Base-by-base conservation (phyloP, 495 filamentous ascomycete species). In the Penicillium psychrofluorescens region DNA sequence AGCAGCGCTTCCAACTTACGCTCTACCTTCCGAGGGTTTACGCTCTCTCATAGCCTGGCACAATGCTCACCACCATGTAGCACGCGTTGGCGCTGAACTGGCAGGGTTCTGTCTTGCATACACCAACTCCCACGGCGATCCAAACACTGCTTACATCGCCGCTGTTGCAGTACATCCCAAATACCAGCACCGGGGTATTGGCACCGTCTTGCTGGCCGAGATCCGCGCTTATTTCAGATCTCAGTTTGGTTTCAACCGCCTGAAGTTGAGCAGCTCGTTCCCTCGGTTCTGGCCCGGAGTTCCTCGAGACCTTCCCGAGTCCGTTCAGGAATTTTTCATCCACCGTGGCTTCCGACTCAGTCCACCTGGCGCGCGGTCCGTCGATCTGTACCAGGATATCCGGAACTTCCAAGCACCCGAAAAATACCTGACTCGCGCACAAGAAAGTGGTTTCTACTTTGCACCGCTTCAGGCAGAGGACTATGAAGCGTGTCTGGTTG, bases 251-350 rank as follows among this genome's bases (percentile, higher is more conserved):
- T 38, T 50, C 13, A 48, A 63, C 12, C 43, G 38, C n/a, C 28
- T 68, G 12, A 53, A 58, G 7, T 48, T 75, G 8, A 63, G 70
- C n/a, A 74, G 70, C 36, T 48, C 51, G 0, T 71, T 75, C 41
- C 74, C 74, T 29, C 55, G 74, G 1, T 69, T 77, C 42, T 77
- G 70, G 68, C 71, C 72, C 11, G 68, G 66, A 6, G 55, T 75
- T 7, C 71, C 71, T 2, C 56, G 51, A 11, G 65, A 72, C 43
- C 48, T 77, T 22, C 54, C 65, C 1, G 48, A 55, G 33, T 35
- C 43, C 5, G 53, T 59, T 2, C 62, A 70, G 28, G 46, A 64
- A 1, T 75, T 75, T 49, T 75, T 77, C 38, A 41, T 62, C 6
- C 65, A 70, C 36, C 63, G 72, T 29, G 74, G 74, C 27, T 70